phyloP scores from a whole-genome alignment of 2,329 filamentous ascomycete species.

The Chaetomiaceae sp. region DNA sequence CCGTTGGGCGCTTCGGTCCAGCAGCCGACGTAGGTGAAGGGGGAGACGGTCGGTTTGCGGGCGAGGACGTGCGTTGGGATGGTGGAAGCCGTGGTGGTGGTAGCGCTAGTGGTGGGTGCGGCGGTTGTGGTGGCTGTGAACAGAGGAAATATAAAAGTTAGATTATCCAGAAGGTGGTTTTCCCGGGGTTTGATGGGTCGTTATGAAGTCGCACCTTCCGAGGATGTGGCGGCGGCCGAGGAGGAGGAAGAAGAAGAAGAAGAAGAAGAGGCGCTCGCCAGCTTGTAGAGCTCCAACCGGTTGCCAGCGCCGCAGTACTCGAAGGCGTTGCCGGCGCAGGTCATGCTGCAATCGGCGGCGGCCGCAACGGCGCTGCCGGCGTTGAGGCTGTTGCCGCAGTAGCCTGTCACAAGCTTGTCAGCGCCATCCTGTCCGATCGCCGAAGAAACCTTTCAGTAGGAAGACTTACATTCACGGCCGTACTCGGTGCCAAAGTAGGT shows the following conservation, averaged over 20 bases:
- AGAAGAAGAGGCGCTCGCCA: slow-evolving; percentile 18
- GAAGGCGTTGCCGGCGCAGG: slow-evolving; percentile 31
- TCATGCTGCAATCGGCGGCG: slow-evolving; percentile 33
- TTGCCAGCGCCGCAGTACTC: slow-evolving; percentile 36
- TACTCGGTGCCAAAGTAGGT: slow-evolving; percentile 36
- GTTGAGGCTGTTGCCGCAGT: slow-evolving; percentile 34
- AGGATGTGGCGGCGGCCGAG: not conserved
- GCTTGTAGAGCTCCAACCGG: slow-evolving; percentile 33
- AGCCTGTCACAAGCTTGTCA: slow-evolving; percentile 26
- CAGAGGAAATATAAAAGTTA: too few relatives aligned
- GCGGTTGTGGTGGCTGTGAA: slow-evolving; percentile 7
- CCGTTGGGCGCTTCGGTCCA: slow-evolving; percentile 40
- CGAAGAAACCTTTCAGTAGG: too few relatives aligned
- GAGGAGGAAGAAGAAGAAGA: slow-evolving; percentile 6
- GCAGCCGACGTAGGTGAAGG: slow-evolving; percentile 41
- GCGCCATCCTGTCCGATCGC: not conserved
- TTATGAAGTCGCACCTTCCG: slow-evolving; percentile 13
- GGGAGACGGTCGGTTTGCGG: slow-evolving; percentile 35
- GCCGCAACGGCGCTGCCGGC: slow-evolving; percentile 29
- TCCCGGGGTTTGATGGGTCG: not conserved
- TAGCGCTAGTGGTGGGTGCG: slow-evolving; percentile 18
- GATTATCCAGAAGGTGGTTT: too few relatives aligned
- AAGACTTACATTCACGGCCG: slow-evolving; percentile 31
- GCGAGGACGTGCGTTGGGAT: slow-evolving; percentile 28
- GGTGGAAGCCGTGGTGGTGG: slow-evolving; percentile 18